phyloP scores from a whole-genome alignment of 108 stramenopile species.

The Fragilaria crotonensis region DNA sequence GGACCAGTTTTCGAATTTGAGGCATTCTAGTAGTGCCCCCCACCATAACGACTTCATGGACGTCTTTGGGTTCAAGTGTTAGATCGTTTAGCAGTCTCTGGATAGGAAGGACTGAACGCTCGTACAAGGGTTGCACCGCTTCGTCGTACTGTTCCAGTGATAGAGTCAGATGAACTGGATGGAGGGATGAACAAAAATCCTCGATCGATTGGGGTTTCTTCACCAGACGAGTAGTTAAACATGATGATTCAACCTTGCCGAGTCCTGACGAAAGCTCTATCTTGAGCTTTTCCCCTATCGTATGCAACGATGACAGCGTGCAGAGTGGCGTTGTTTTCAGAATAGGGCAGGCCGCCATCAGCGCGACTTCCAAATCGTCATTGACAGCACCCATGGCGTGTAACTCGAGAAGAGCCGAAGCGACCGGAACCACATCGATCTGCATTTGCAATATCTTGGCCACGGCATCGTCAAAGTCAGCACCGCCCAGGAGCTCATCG shows the following conservation, averaged over 20 bases:
- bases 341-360: constrained; percentile 42
- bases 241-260: constrained; percentile 9
- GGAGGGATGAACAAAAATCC: constrained; percentile 44
- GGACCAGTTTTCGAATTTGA: constrained; percentile 80
- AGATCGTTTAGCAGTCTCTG: constrained; percentile 71
- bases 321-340: constrained; percentile 45
- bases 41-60: constrained; percentile 98
- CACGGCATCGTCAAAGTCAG: constrained; percentile 88
- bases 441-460: constrained; percentile 24
- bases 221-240: constrained; percentile 12
- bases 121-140: constrained; percentile 55
- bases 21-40: constrained; percentile 96
- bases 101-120: constrained; percentile 74
- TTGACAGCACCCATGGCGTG: not conserved
- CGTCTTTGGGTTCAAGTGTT: constrained; percentile 62
- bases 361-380: constrained; percentile 43
- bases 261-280: constrained; percentile 46
- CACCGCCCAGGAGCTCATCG: constrained; percentile 84
- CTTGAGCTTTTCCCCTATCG: constrained; percentile 75
- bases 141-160: constrained; percentile 70
- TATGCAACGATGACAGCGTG: constrained; percentile 72
- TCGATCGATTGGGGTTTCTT: constrained; percentile 20
- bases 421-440: not conserved
- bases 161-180: constrained; percentile 34
- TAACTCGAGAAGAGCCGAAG: constrained; percentile 7